phyloP scores from a whole-genome alignment of 2,329 filamentous ascomycete genomes.

The Verticillium longisporum region DNA sequence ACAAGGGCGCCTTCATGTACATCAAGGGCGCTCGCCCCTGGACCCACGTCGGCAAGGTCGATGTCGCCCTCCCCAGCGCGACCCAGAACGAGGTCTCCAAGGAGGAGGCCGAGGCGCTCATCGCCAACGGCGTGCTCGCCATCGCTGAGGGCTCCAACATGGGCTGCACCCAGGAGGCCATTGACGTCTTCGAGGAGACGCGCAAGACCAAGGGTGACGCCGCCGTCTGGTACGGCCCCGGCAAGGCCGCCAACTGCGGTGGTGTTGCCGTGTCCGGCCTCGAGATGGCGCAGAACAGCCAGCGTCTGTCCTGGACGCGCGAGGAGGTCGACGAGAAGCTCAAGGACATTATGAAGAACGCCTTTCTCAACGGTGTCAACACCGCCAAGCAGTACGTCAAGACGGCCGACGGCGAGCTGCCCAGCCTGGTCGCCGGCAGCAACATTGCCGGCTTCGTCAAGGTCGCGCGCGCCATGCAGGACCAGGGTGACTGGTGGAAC shows the following conservation, averaged over 20 bases:
- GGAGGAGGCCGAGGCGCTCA: conserved; percentile 80
- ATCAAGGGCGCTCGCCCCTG: conserved; percentile 83
- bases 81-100: conserved; percentile 96
- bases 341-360: conserved; percentile 89
- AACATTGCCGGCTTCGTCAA: conserved; percentile 98
- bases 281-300: conserved; percentile 98
- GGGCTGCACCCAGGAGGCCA: conserved; percentile 94
- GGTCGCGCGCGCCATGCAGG: conserved; percentile 88
- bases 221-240: conserved; percentile 92
- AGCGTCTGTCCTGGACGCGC: conserved; percentile 72
- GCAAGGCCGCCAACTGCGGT: conserved; percentile 95
- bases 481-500: conserved; percentile 90
- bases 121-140: conserved; percentile 70
- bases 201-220: conserved; percentile 60
- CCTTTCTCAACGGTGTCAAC: conserved; percentile 81
- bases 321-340: conserved; percentile 91
- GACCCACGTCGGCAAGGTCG: conserved; percentile 82
- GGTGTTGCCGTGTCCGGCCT: conserved; percentile 95
- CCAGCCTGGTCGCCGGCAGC: conserved; percentile 83
- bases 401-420: conserved; percentile 73
- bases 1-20: conserved; percentile 70
- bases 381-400: conserved; percentile 87
- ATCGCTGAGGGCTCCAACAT: conserved; percentile 98
- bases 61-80: conserved; percentile 85
- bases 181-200: conserved; percentile 81